Conservation (phyloP, 208 protist genomes). For the Trypanosoma boissoni region DNA sequence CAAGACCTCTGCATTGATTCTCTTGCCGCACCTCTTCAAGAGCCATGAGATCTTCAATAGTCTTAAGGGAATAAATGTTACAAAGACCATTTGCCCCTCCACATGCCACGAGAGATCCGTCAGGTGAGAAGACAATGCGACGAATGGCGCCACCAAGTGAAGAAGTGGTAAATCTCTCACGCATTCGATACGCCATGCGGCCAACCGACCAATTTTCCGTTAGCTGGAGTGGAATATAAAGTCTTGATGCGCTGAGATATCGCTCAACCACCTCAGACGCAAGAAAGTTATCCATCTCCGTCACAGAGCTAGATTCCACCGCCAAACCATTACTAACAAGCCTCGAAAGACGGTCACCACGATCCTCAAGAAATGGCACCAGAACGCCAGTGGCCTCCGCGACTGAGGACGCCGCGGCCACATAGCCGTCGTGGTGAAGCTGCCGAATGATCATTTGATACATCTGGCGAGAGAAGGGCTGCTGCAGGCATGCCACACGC, state of each 20-base stretch:
- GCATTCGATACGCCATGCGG: conserved; percentile 48
- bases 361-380: conserved; percentile 43
- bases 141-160: conserved; percentile 68
- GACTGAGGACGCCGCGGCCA: conserved; percentile 65
- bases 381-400: conserved; percentile 69
- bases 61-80: conserved; percentile 62
- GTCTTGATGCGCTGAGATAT: conserved; percentile 63
- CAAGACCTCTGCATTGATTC: conserved; percentile 40
- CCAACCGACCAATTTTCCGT: conserved; percentile 51
- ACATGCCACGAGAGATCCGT: conserved; percentile 63
- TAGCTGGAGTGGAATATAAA: conserved; percentile 68
- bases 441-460: conserved; percentile 82
- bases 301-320: conserved; percentile 37
- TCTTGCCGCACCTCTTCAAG: conserved; percentile 62
- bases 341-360: conserved; percentile 39
- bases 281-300: conserved; percentile 34
- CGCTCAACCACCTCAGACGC: conserved; percentile 66
- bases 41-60: conserved; percentile 61
- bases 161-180: conserved; percentile 62
- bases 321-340: conserved; percentile 52
- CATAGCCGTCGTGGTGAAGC: conserved; percentile 78
- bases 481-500: conserved; percentile 37
- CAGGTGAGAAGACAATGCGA: conserved; percentile 61
- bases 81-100: conserved; percentile 69
- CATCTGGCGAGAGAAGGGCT: conserved; percentile 50